These are phyloP conservation scores for Naematelia encephala DNA, from an alignment of 768 basidiomycete genomes.

Conservation along the genomic window DNA sequence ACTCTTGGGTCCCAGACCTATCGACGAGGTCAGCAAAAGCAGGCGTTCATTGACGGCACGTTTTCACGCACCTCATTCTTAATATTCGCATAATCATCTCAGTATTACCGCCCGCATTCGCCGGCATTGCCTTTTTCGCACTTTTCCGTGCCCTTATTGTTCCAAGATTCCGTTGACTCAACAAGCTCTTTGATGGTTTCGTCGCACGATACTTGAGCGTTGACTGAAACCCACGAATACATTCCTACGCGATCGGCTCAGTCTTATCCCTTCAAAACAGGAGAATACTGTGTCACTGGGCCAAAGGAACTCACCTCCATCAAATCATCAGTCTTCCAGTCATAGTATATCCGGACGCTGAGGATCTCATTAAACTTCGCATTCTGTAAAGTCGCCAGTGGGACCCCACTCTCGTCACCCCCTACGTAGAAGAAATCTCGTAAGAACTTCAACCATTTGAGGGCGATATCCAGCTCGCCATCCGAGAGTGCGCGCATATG, in stretches of 20 bases:
- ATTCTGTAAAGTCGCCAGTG: constrained; percentile 81
- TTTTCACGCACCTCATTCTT: constrained; percentile 74
- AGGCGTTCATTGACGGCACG: not conserved
- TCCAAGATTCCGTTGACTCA: constrained; percentile 86
- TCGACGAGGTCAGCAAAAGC: not conserved
- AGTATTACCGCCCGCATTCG: constrained; percentile 61
- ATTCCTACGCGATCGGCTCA: constrained; percentile 69
- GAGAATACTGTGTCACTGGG: no score
- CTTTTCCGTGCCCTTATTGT: constrained; percentile 92
- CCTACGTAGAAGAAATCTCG: constrained; percentile 91
- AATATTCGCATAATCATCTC: constrained; percentile 93
- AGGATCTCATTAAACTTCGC: constrained; percentile 89
- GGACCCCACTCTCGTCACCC: constrained; percentile 79
- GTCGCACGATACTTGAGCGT: constrained; percentile 73
- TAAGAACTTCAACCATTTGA: constrained; percentile 96
- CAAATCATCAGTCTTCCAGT: constrained; percentile 62
- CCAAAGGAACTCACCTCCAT: constrained; percentile 52
- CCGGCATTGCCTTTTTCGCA: constrained; percentile 80
- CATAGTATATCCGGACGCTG: constrained; percentile 89
- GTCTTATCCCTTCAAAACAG: constrained; percentile 2
- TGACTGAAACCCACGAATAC: constrained; percentile 91
- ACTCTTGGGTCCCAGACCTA: constrained; percentile 45
- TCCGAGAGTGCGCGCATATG: constrained; percentile 90
- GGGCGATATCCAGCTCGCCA: constrained; percentile 97
- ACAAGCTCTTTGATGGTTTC: constrained; percentile 89